Evolutionary conservation across 2,329 filamentous ascomycete genomes (phyloP).

Genomic region (Penicillium sp.): DNA sequence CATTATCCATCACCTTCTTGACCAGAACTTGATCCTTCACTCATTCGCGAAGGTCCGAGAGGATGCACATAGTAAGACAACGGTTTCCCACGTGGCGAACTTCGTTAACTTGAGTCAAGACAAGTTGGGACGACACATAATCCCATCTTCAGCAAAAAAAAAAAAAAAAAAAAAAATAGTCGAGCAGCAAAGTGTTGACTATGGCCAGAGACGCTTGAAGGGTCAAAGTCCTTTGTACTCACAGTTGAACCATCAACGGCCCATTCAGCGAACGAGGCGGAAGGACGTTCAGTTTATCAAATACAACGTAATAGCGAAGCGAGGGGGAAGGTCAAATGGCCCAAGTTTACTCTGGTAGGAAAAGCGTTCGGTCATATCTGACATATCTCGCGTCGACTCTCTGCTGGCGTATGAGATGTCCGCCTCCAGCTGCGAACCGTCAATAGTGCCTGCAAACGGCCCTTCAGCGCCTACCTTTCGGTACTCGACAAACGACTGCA

Average conservation of each 20-base stretch:
- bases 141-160: not conserved
- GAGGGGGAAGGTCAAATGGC: not conserved
- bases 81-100: too few relatives aligned
- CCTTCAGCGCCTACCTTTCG: not conserved
- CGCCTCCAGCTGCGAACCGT: conserved; percentile 8
- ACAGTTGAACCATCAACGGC: not conserved
- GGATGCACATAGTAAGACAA: too few relatives aligned
- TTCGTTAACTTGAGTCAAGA: too few relatives aligned
- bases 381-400: conserved; percentile 7
- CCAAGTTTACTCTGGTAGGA: not conserved
- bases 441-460: conserved; percentile 16
- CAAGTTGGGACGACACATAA: too few relatives aligned
- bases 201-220: not conserved
- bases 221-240: not conserved
- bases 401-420: conserved; percentile 13
- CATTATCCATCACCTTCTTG: not conserved
- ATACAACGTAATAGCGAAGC: not conserved
- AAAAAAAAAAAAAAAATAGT: not conserved
- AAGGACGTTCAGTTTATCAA: not conserved
- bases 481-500: not conserved
- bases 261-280: not conserved
- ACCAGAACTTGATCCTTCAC: not conserved
- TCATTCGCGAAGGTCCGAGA: too few relatives aligned
- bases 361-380: conserved; percentile 8
- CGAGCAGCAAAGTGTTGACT: not conserved